These are phyloP conservation scores for Harringtonia aguacate DNA, from an alignment of 2,329 filamentous ascomycete genomes.

Conservation along the genomic window DNA sequence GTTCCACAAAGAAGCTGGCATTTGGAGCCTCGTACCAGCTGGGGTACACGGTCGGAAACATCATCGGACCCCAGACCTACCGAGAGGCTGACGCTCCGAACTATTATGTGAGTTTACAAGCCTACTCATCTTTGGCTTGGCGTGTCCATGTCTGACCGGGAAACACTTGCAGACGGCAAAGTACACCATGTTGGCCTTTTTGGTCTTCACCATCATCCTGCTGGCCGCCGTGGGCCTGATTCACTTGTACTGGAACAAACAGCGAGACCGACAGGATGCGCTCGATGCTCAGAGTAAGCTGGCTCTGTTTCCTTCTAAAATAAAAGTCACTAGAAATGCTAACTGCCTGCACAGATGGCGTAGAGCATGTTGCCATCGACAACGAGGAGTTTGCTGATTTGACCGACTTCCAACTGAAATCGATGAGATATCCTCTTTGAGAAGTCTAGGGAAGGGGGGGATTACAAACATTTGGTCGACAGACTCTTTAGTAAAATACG, in stretches of 20 bases:
- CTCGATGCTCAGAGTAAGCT: neutral
- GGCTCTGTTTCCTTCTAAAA: neutral
- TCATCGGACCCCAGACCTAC: conserved; percentile 1
- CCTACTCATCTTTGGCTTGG: neutral
- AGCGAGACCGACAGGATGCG: neutral
- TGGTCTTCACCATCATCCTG: neutral
- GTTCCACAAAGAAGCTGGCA: conserved; percentile 1
- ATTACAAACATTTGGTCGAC: too few species aligned
- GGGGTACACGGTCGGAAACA: conserved; percentile 1
- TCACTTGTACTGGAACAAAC: neutral
- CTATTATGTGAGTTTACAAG: neutral
- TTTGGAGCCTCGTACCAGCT: conserved; percentile 1
- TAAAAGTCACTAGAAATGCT: too few species aligned
- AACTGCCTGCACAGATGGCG: neutral
- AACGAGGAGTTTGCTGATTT: conserved; percentile 1
- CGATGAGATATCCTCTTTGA: neutral
- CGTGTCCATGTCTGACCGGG: neutral
- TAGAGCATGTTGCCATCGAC: neutral
- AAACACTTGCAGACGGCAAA: neutral
- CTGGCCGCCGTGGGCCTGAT: neutral
- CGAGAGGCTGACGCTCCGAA: neutral
- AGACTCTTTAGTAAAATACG: too few species aligned
- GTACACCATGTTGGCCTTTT: conserved; percentile 1
- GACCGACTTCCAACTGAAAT: neutral
- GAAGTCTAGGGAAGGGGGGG: too few species aligned